Conservation (phyloP, 192 early-diverging fungal genomes). For the Oehlia diaphana region DNA sequence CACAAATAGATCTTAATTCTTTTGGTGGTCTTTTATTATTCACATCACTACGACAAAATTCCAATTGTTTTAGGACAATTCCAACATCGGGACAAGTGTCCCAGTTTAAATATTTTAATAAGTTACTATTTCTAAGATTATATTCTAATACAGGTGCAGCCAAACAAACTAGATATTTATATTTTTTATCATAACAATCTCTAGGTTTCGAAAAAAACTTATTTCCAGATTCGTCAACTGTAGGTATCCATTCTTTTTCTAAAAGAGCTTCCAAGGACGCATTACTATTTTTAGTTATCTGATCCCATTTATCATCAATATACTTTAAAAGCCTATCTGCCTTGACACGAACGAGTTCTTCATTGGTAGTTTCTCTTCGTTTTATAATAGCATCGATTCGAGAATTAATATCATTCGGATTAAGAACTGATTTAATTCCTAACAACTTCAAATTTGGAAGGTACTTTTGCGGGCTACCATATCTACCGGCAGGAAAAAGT, state of each 20-base stretch:
- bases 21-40: background rate
- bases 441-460: background rate
- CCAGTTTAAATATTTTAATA: background rate
- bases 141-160: background rate
- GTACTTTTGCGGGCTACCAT: background rate
- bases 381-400: background rate
- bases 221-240: background rate
- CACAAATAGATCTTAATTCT: background rate
- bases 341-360: background rate
- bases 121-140: background rate
- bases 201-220: background rate
- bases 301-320: constrained; percentile 5
- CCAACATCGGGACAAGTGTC: background rate
- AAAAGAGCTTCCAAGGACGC: background rate
- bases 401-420: background rate
- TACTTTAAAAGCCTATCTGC: background rate
- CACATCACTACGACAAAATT: background rate
- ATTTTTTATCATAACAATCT: background rate
- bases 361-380: background rate
- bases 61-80: background rate
- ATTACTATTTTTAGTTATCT: background rate
- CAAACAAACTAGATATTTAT: background rate
- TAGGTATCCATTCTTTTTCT: background rate
- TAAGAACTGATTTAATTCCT: background rate
- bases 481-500: background rate